These are phyloP conservation scores for Nicotiana tomentosiformis DNA, from an alignment of 257 asterid genomes.

Conservation along the genomic window DNA sequence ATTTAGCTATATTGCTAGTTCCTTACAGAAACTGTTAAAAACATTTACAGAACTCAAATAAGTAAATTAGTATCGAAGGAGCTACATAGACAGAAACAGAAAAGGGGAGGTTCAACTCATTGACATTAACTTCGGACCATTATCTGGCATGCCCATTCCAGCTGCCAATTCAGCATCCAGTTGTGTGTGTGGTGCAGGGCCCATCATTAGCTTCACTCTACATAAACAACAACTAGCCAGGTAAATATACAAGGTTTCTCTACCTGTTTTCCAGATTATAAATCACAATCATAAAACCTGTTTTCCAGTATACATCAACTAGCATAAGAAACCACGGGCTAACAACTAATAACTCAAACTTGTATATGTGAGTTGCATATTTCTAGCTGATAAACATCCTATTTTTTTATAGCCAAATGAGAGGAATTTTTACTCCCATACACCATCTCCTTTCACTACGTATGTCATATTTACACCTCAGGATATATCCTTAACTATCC, in stretches of 20 bases:
- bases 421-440: not conserved
- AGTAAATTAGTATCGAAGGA: not conserved
- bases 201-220: constrained; percentile 64
- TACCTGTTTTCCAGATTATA: not conserved
- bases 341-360: not conserved
- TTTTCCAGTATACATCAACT: not conserved
- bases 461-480: not conserved
- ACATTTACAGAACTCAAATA: not conserved
- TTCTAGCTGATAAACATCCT: not conserved
- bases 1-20: not conserved
- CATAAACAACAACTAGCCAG: not conserved
- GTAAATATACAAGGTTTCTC: not conserved
- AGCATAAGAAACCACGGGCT: not conserved
- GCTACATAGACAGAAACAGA: not conserved
- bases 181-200: constrained; percentile 85
- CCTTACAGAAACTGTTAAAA: not conserved
- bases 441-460: not conserved
- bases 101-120: constrained; percentile 17
- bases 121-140: constrained; percentile 87
- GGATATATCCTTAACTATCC: not conserved
- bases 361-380: too few species aligned
- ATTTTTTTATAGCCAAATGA: not conserved
- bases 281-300: not conserved
- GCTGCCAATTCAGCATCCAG: constrained; percentile 83
- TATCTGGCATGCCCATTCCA: constrained; percentile 95